Conservation (phyloP, 2,329 filamentous ascomycete genomes). For the Sphaerulina musiva region DNA sequence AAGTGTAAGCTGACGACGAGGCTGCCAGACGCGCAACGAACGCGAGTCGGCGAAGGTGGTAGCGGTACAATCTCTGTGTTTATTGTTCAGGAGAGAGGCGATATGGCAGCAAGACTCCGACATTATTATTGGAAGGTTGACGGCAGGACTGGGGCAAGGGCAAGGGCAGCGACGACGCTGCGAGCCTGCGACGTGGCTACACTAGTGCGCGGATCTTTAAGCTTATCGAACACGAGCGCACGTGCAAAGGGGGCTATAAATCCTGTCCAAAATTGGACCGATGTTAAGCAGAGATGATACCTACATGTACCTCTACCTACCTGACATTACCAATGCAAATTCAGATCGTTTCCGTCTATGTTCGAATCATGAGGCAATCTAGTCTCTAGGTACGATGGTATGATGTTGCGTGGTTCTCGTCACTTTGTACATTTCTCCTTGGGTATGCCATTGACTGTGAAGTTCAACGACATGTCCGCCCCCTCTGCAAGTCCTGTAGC, state of each 20-base stretch:
- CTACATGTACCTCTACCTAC: too few species aligned
- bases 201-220: too few species aligned
- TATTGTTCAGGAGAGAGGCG: not conserved
- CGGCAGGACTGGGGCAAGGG: not conserved
- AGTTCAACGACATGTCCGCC: not conserved
- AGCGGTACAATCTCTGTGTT: too few species aligned
- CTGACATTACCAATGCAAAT: too few species aligned
- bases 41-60: not conserved
- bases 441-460: constrained; percentile 1
- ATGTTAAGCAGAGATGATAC: too few species aligned
- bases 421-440: not conserved
- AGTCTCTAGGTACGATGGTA: not conserved
- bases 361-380: not conserved
- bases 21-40: not conserved
- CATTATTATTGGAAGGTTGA: not conserved
- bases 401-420: not conserved
- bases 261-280: too few species aligned
- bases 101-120: too few species aligned
- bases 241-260: too few species aligned
- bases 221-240: too few species aligned
- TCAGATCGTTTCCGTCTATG: not conserved
- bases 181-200: too few species aligned
- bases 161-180: not conserved
- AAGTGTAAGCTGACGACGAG: not conserved
- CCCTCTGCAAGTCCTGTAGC: not conserved